These are phyloP conservation scores for Auricularia auricula-judae DNA, from an alignment of 768 basidiomycete genomes.

Conservation along the genomic window DNA sequence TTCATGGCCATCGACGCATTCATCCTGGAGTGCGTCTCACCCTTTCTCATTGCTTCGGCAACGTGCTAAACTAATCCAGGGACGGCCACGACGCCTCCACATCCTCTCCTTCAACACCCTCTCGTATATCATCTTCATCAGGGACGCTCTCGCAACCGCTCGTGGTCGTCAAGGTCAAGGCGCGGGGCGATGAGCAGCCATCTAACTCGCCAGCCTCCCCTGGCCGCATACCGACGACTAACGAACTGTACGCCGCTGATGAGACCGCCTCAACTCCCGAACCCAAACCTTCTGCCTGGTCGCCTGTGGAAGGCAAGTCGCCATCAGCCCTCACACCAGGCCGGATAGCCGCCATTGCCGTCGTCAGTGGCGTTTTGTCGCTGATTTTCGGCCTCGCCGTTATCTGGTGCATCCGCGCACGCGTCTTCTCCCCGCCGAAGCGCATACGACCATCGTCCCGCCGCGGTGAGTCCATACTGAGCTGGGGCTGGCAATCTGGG, in stretches of 20 bases:
- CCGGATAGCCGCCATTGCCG: not conserved
- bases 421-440: not conserved
- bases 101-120: not conserved
- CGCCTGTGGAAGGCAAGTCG: not conserved
- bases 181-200: too few relatives aligned
- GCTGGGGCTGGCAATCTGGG: not conserved
- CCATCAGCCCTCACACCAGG: not conserved
- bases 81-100: not conserved
- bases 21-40: not conserved
- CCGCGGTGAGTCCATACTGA: not conserved
- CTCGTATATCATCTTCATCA: not conserved
- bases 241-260: not conserved
- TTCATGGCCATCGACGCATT: not conserved
- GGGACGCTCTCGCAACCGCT: not conserved
- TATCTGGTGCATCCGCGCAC: not conserved
- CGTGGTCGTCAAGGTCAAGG: too few relatives aligned
- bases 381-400: not conserved
- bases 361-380: not conserved
- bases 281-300: not conserved
- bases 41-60: not conserved
- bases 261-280: not conserved
- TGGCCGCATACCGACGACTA: not conserved
- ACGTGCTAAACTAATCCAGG: not conserved
- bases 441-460: not conserved
- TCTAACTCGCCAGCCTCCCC: too few relatives aligned